Percentiles rank a stretch among this genome's conserved stretches.
These are phyloP conservation scores for Coemansia sp. DNA, from an alignment of 192 early-diverging fungal genomes.

Conservation along the genomic window DNA sequence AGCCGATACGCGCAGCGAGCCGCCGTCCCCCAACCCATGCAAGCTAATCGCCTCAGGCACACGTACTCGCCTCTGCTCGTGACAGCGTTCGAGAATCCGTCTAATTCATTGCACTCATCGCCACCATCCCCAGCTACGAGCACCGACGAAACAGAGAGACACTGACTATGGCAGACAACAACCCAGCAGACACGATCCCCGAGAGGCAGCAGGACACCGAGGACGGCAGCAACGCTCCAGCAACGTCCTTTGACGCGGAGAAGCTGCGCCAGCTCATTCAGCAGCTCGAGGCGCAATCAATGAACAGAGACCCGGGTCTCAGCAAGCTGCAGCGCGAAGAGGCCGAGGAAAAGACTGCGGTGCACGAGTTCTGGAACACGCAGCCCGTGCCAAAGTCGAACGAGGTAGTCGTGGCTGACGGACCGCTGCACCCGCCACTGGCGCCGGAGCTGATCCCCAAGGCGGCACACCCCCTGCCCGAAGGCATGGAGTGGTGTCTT, in stretches of 20 bases:
- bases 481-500: constrained; percentile 84
- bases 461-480: constrained; percentile 82
- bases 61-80: neutral
- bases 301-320: constrained; percentile 9
- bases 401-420: constrained; percentile 71
- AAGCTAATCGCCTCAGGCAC: neutral
- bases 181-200: neutral
- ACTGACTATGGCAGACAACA: constrained; percentile 5
- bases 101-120: neutral
- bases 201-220: neutral
- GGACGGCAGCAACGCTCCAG: neutral
- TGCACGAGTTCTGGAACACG: constrained; percentile 94
- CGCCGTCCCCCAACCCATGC: neutral
- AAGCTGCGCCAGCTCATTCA: constrained; percentile 39
- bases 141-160: neutral
- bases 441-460: constrained; percentile 72
- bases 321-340: constrained; percentile 42
- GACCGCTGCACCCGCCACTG: constrained; percentile 77
- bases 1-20: neutral
- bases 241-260: constrained; percentile 13
- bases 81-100: neutral
- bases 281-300: constrained; percentile 17
- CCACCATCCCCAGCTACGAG: neutral
- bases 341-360: constrained; percentile 28
- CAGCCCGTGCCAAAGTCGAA: constrained; percentile 89